Conservation (phyloP, 805 yeast species). For the Lachancea sp. region DNA sequence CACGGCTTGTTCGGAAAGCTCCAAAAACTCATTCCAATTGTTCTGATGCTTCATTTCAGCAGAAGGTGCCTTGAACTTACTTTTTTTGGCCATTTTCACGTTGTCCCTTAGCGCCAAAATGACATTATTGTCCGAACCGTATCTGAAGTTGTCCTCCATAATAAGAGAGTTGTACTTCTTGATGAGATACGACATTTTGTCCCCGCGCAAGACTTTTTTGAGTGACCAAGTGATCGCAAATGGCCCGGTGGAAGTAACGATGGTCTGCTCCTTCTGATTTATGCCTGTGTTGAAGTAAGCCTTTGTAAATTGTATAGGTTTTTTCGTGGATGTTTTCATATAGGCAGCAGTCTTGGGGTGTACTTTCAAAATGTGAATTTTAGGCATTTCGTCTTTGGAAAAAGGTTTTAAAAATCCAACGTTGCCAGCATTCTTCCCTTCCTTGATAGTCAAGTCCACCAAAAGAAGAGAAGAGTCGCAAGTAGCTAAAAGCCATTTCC, state of each 20-base stretch:
- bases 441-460: slow-evolving; percentile 57
- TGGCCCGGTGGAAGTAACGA: slow-evolving; percentile 76
- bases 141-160: slow-evolving; percentile 73
- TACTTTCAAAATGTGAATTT: slow-evolving; percentile 59
- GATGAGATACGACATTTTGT: slow-evolving; percentile 53
- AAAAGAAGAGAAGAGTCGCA: slow-evolving; percentile 65
- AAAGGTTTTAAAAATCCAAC: slow-evolving; percentile 62
- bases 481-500: slow-evolving; percentile 76
- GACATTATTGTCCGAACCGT: slow-evolving; percentile 63
- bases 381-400: slow-evolving; percentile 58
- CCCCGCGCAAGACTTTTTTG: slow-evolving; percentile 48
- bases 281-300: slow-evolving; percentile 74
- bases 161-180: slow-evolving; percentile 55
- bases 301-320: slow-evolving; percentile 52
- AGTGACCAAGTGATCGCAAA: slow-evolving; percentile 78
- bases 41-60: slow-evolving; percentile 38
- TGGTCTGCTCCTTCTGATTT: slow-evolving; percentile 58
- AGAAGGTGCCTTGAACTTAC: slow-evolving; percentile 52
- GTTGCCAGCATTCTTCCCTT: slow-evolving; percentile 52
- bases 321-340: slow-evolving; percentile 45
- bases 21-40: slow-evolving; percentile 5
- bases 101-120: slow-evolving; percentile 71
- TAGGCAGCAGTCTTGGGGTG: slow-evolving; percentile 66
- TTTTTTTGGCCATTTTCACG: slow-evolving; percentile 61
- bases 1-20: slow-evolving; percentile 3